phyloP scores from a whole-genome alignment of 164 flowering plant species.

The Liquidambar formosana region DNA sequence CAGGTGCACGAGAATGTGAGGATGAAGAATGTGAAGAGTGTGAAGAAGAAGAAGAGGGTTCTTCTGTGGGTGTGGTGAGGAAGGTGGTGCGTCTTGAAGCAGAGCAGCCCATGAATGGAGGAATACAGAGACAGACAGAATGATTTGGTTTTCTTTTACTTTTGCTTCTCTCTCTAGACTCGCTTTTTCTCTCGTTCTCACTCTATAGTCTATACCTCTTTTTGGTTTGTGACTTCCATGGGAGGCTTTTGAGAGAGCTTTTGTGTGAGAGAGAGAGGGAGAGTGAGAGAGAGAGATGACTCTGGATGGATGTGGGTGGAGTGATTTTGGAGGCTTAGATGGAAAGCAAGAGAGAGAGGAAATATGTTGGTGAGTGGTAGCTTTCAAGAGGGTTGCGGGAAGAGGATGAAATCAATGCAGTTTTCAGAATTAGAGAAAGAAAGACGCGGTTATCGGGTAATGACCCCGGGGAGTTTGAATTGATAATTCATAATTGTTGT shows the following conservation, averaged over 20 bases:
- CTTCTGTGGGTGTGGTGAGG: constrained; percentile 10
- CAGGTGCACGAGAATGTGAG: constrained; percentile 6
- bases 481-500: no score
- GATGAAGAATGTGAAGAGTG: not conserved
- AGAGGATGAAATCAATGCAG: constrained; percentile 17
- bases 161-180: no score
- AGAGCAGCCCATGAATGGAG: constrained; percentile 57
- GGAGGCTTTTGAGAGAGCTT: no score
- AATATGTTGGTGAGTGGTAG: constrained; percentile 13
- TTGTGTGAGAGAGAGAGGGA: no score
- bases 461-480: no score
- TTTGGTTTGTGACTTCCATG: no score
- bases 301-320: not conserved
- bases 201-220: no score
- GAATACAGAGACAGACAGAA: no score
- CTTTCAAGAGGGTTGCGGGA: constrained; percentile 19
- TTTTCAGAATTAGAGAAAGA: no score
- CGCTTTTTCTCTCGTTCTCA: no score
- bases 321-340: constrained; percentile 6
- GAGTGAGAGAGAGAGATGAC: not conserved
- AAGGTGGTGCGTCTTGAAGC: constrained; percentile 34
- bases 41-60: constrained; percentile 7
- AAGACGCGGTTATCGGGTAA: no score
- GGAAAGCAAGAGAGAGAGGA: constrained; percentile 13
- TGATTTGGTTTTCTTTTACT: no score